These are phyloP conservation scores for Lentinula raphanica DNA, from an alignment of 768 basidiomycete genomes.

Conservation along the genomic window DNA sequence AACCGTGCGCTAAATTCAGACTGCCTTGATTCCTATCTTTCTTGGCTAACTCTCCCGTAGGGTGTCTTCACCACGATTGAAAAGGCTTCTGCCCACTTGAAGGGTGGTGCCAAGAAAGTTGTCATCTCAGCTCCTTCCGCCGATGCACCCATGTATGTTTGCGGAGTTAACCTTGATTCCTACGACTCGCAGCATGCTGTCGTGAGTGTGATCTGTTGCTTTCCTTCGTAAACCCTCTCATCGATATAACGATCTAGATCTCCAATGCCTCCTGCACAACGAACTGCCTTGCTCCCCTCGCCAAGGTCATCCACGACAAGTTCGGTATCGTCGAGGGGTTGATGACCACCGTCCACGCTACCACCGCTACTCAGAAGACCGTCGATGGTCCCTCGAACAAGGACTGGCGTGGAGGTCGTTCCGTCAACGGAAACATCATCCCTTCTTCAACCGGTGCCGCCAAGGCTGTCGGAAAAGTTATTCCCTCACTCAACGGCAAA, in stretches of 20 bases:
- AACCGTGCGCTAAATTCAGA: slow-evolving; percentile 57
- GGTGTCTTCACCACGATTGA: slow-evolving; percentile 98
- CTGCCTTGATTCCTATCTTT: slow-evolving; percentile 9
- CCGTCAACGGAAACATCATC: slow-evolving; percentile 97
- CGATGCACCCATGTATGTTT: slow-evolving; percentile 92
- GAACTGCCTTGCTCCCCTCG: slow-evolving; percentile 98
- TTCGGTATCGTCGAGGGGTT: slow-evolving; percentile 95
- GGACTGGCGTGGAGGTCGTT: slow-evolving; percentile 97
- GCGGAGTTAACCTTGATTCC: slow-evolving; percentile 89
- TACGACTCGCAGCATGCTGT: slow-evolving; percentile 89
- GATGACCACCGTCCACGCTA: slow-evolving; percentile 98
- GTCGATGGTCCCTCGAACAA: slow-evolving; percentile 93
- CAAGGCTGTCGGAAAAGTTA: slow-evolving; percentile 98
- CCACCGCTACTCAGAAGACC: slow-evolving; percentile 93
- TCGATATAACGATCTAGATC: slow-evolving; percentile 64
- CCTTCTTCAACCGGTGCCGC: slow-evolving; percentile 98
- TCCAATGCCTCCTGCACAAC: slow-evolving; percentile 99
- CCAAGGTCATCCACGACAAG: slow-evolving; percentile 97
- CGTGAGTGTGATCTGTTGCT: slow-evolving; percentile 32
- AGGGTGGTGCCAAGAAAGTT: slow-evolving; percentile 99
- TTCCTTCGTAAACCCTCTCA: background rate
- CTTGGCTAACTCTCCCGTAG: slow-evolving; percentile 28
- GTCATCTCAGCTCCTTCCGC: slow-evolving; percentile 97
- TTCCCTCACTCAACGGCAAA: slow-evolving; percentile 94
- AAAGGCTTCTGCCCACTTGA: slow-evolving; percentile 89